Base-by-base conservation (phyloP, 108 stramenopile species). In the Cyclotella sp. region DNA sequence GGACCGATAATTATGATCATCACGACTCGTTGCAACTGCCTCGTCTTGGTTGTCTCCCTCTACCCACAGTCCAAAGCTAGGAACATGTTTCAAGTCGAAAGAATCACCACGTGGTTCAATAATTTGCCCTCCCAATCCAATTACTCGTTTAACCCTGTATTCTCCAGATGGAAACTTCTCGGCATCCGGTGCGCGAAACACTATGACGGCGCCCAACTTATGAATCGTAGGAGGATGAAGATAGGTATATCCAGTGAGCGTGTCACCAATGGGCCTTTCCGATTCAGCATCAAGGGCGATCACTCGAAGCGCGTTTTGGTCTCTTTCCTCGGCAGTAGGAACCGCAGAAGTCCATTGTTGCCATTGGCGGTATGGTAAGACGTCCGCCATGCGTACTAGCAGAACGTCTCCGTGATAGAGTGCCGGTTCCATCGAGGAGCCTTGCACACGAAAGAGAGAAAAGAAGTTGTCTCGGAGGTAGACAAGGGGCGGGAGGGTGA, bases 401-500 rank as follows among this genome's bases (percentile, higher is more conserved):
- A 92, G 24, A 11, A 88, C 46, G 79, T 92, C 91, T 18, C 91
- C 89, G 49, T 81, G 30, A 9, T 77, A 60, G 18, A 92, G 69
- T 0, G 89, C 58, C 18, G 91, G 91, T 76, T 90, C 91, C 91
- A 90, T 92, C 14, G 88, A 87, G 26, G 80, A 65, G 21, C 89
- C 91, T 28, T 77, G 39, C 26, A 92, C 88, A 18, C 81, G 62
- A 65, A 67, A 78, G 0, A 87, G 44, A 2, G 87, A 88, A 46
- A 85, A 86, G 47, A 88, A 76, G 3, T 64, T 83, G 69, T 92
- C 91, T 40, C 73, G 54, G 15, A 70, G 9, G 39, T 64, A 74
- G 34, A 64, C 30, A 15, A 53, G 40, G 9, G 73, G 73, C 22
- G 73, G 73, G 21, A 74, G 7, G 21, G 61, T 74, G 14, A 74